Base-by-base conservation (phyloP, 2,329 filamentous ascomycete species). In the Beauveria sp. region DNA sequence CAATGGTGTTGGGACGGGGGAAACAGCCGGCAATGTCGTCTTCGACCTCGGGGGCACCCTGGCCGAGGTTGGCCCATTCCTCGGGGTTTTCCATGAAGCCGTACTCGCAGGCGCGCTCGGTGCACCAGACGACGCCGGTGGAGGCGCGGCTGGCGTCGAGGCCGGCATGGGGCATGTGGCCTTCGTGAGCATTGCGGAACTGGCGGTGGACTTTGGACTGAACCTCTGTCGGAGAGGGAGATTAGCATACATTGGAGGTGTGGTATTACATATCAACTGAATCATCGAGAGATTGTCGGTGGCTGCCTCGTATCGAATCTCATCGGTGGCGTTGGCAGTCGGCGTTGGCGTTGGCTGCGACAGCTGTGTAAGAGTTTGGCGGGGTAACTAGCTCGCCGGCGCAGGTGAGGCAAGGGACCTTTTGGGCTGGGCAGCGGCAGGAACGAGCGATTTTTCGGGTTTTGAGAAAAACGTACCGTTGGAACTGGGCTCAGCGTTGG, bases 81-180 rank as follows among this genome's bases (percentile, higher is more conserved):
- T 89, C 82, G 12, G 91, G 92, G 66, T 92, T 82, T 4, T 97
- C 92, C 55, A 85, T 78, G 78, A 89, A 97, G 68, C 93, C 93
- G 76, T 93, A 90, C 76, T 97, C 92, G 72, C 86, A 84, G 59
- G 92, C 92, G 67, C 91, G 88, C 77, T 94, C 90, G 3, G 88
- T 91, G 66, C 88, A 92, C 93, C 93, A 97, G 65, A 97, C 90
- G 4, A 97, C 93, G 75, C 93, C 93, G 16, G 93, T 97, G 18
- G 90, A 96, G 50, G 91, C 89, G 73, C 92, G 86, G 63, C 86
- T 89, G 59, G 91, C 89, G 70, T 97, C 92, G 66, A 97, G 87
- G 68, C 92, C 93, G 63, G 92, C 91, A 74, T 97, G 92, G 53
- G 91, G 88, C 72, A 90, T 87, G 77, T 96, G 92, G 62, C 92